Evolutionary conservation across 495 filamentous ascomycete species (phyloP).

Genomic region (Penicillium goetzii): DNA sequence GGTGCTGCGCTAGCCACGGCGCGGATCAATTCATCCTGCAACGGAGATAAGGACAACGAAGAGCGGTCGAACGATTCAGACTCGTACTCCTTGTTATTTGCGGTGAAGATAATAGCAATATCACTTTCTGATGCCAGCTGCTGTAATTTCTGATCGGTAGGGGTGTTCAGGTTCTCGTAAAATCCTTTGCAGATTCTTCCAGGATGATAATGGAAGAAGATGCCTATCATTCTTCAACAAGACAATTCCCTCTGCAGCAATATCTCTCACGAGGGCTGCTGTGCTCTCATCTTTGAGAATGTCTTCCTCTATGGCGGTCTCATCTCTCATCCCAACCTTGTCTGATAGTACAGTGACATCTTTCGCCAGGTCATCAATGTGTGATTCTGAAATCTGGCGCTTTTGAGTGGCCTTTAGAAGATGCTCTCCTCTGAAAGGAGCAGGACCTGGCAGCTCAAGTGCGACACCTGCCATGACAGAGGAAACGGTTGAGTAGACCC

Average conservation of each 20-base stretch:
- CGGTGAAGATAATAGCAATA: constrained; percentile 11
- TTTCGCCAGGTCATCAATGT: background rate
- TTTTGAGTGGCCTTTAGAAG: background rate
- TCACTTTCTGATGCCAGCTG: constrained; percentile 6
- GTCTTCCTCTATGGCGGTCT: background rate
- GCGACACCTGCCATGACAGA: background rate
- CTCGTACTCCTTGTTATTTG: constrained; percentile 14
- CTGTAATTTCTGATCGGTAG: background rate
- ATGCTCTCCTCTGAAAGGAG: background rate
- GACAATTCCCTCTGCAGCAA: background rate
- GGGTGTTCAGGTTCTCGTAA: constrained; percentile 10
- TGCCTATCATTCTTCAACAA: background rate
- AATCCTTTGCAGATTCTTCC: constrained; percentile 9
- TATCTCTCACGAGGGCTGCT: background rate
- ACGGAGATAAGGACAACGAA: constrained; percentile 6
- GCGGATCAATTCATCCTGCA: constrained; percentile 6
- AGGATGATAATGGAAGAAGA: background rate
- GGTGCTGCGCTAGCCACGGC: background rate
- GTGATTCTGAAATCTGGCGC: background rate
- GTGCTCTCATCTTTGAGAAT: background rate
- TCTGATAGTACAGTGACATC: background rate
- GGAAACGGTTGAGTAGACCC: background rate
- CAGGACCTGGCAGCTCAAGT: background rate
- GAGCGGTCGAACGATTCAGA: constrained; percentile 14
- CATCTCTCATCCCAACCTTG: background rate